These are phyloP conservation scores for Botrytis tulipae DNA, from an alignment of 2,329 filamentous ascomycete genomes.

Conservation along the genomic window DNA sequence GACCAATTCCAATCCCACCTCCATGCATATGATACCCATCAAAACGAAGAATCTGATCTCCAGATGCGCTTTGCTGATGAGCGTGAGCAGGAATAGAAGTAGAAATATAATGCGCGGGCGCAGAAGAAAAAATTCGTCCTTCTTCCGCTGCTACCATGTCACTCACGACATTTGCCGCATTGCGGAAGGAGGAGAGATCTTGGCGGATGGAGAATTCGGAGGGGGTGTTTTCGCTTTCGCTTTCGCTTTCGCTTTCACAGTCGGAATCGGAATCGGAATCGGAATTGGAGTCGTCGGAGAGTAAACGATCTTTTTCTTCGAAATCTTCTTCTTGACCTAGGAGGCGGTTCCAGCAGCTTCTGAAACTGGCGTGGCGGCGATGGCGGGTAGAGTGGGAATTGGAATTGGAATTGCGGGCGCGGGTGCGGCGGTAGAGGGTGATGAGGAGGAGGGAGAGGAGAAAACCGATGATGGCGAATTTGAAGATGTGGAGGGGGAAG, in stretches of 20 bases:
- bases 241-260: not conserved
- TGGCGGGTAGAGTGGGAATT: constrained; percentile 25
- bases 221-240: not conserved
- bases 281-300: not conserved
- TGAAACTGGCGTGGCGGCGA: constrained; percentile 25
- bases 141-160: constrained; percentile 32
- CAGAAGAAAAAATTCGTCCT: not conserved
- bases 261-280: too few species aligned
- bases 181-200: constrained; percentile 30
- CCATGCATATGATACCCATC: not conserved
- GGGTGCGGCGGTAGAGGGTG: constrained; percentile 29
- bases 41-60: not conserved
- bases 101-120: not conserved
- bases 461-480: constrained; percentile 30
- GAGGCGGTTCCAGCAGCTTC: constrained; percentile 23
- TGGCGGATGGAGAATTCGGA: constrained; percentile 27
- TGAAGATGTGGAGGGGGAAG: constrained; percentile 26
- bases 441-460: constrained; percentile 30
- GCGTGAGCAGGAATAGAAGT: not conserved
- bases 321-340: constrained; percentile 24
- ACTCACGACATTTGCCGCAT: constrained; percentile 29
- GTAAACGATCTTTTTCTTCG: constrained; percentile 28
- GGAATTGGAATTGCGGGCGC: constrained; percentile 24
- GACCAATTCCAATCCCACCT: not conserved
- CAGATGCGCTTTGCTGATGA: not conserved